These are phyloP conservation scores for Oemleria cerasiformis DNA, from an alignment of 306 rosid species.

Conservation along the genomic window DNA sequence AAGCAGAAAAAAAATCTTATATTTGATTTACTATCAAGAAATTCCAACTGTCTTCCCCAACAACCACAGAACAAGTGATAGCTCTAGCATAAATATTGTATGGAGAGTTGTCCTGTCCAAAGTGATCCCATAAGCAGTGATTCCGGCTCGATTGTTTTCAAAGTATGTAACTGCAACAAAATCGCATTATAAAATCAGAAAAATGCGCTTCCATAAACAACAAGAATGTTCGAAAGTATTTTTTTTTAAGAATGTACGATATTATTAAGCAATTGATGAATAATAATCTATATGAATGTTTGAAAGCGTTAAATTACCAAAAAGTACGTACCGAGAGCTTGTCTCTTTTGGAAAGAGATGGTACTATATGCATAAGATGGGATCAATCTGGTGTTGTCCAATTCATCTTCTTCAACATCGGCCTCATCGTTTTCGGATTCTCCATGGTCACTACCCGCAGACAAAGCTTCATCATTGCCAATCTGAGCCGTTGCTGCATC, in stretches of 20 bases:
- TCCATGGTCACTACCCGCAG: conserved; percentile 29
- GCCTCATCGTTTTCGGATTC: conserved; percentile 47
- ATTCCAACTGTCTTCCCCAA: conserved; percentile 77
- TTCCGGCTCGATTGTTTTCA: conserved; percentile 83
- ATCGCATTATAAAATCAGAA: too few species aligned
- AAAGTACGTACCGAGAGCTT: conserved; percentile 63
- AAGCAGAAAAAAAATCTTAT: too few species aligned
- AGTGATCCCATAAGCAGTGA: conserved; percentile 72
- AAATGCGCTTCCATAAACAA: too few species aligned
- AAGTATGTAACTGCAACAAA: conserved; percentile 66
- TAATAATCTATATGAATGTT: too few species aligned
- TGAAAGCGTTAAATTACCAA: too few species aligned
- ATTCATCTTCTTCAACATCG: conserved; percentile 72
- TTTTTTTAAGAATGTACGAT: too few species aligned
- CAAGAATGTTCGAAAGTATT: too few species aligned
- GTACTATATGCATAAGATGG: conserved; percentile 80
- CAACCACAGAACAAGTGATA: conserved; percentile 82
- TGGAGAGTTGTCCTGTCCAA: conserved; percentile 76
- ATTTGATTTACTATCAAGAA: conserved; percentile 31
- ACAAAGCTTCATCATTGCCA: conserved; percentile 23
- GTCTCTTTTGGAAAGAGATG: conserved; percentile 83
- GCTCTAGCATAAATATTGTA: conserved; percentile 72
- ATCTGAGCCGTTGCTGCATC: conserved; percentile 42
- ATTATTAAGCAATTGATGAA: too few species aligned
- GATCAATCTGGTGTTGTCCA: conserved; percentile 53